Percentiles rank a stretch among this genome's conserved stretches.
Evolutionary conservation across 2,329 filamentous ascomycete species (phyloP).

Genomic region (Ceratocystis diversiconidia): DNA sequence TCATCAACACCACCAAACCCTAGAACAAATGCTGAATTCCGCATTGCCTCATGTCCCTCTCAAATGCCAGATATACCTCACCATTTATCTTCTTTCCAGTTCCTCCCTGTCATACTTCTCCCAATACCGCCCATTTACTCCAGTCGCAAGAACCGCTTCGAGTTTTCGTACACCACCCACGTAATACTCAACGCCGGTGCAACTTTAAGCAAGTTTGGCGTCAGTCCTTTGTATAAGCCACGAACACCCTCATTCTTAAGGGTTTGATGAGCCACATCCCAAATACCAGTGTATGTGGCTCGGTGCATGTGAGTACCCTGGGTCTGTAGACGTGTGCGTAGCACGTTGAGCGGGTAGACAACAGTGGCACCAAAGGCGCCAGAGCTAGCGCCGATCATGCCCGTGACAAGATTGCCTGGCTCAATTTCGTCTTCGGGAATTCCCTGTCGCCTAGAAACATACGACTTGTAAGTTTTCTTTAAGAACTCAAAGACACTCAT

Average conservation of each 20-base stretch:
- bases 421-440: slow-evolving; percentile 73
- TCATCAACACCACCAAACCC: slow-evolving; percentile 30
- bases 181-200: slow-evolving; percentile 91
- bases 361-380: slow-evolving; percentile 86
- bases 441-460: slow-evolving; percentile 53
- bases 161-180: slow-evolving; percentile 85
- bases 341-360: slow-evolving; percentile 88
- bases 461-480: slow-evolving; percentile 57
- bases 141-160: slow-evolving; percentile 55
- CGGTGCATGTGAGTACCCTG: slow-evolving; percentile 90
- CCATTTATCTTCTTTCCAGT: not conserved
- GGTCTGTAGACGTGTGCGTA: slow-evolving; percentile 81
- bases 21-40: slow-evolving; percentile 37
- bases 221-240: slow-evolving; percentile 87
- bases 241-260: slow-evolving; percentile 67
- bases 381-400: slow-evolving; percentile 77
- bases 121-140: slow-evolving; percentile 24
- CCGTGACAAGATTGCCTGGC: slow-evolving; percentile 70
- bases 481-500: slow-evolving; percentile 89
- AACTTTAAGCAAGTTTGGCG: slow-evolving; percentile 90
- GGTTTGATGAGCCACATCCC: slow-evolving; percentile 76
- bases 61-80: slow-evolving; percentile 18
- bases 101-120: slow-evolving; percentile 8
- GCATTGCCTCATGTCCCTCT: slow-evolving; percentile 22
- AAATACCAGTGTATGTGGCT: slow-evolving; percentile 76